Conservation (phyloP, 176 grass and related monocot genomes). For the Avena eriantha region DNA sequence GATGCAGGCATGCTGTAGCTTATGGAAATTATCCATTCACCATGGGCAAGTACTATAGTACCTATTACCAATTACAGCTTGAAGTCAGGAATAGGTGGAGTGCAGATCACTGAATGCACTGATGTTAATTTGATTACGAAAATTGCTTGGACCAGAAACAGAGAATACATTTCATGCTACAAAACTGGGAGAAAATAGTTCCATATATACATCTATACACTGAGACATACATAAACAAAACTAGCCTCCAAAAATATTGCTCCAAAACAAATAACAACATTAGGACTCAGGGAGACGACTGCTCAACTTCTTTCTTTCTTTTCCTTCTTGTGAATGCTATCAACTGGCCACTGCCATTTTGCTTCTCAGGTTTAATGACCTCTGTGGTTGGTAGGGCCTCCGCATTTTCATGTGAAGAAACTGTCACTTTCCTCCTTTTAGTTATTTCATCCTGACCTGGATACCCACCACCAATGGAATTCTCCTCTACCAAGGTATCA, state of each 20-base stretch:
- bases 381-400: background rate
- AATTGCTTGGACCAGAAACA: background rate
- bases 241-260: background rate
- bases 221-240: background rate
- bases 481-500: background rate
- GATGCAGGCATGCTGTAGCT: no score
- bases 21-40: background rate
- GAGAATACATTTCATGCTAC: background rate
- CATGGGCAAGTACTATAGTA: background rate
- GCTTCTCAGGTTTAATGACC: conserved; percentile 1
- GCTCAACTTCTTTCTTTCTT: conserved; percentile 1
- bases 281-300: no score
- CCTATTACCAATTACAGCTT: background rate
- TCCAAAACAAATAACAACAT: background rate
- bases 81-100: background rate
- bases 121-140: background rate
- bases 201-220: background rate
- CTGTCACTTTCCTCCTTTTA: conserved; percentile 18
- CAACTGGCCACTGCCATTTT: background rate
- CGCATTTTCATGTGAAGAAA: conserved; percentile 26
- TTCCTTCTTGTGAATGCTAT: conserved; percentile 47
- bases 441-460: background rate
- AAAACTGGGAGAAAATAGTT: background rate
- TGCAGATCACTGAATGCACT: background rate
- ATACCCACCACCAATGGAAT: background rate